Conservation (phyloP, 805 yeast species). For the Cyberlindnera veronae region DNA sequence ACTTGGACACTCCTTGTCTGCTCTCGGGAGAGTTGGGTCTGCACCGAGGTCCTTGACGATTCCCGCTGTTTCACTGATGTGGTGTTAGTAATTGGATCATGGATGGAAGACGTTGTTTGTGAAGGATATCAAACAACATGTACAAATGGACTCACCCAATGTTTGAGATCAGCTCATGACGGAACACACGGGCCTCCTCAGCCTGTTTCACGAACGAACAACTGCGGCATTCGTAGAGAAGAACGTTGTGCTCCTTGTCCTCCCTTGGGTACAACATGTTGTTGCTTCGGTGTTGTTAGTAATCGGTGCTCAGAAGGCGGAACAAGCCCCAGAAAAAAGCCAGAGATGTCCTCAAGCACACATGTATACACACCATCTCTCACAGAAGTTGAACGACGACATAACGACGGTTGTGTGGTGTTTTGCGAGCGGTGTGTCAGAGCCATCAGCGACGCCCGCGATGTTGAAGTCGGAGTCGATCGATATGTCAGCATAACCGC, state of each 20-base stretch:
- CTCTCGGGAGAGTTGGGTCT: constrained; percentile 97
- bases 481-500: constrained; percentile 10
- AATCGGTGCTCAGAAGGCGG: too few relatives aligned
- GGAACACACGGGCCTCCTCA: constrained; percentile 78
- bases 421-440: too few relatives aligned
- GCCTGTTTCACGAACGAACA: constrained; percentile 93
- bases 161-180: constrained; percentile 88
- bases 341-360: too few relatives aligned
- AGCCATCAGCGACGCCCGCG: too few relatives aligned
- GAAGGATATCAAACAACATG: not conserved
- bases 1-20: constrained; percentile 88
- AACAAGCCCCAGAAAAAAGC: too few relatives aligned
- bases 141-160: constrained; percentile 45
- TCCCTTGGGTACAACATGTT: constrained; percentile 98
- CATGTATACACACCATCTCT: constrained; percentile 63
- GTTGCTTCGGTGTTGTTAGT: constrained; percentile 47
- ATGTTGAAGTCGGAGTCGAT: not conserved
- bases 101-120: constrained; percentile 9
- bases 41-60: constrained; percentile 92
- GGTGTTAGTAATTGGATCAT: constrained; percentile 1
- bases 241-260: constrained; percentile 67
- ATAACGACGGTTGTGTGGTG: too few relatives aligned
- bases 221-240: constrained; percentile 90
- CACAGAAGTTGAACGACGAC: constrained; percentile 95
- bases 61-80: constrained; percentile 78